Evolutionary conservation across 2,329 filamentous ascomycete species (phyloP).

Genomic region (Penicillium sp.): DNA sequence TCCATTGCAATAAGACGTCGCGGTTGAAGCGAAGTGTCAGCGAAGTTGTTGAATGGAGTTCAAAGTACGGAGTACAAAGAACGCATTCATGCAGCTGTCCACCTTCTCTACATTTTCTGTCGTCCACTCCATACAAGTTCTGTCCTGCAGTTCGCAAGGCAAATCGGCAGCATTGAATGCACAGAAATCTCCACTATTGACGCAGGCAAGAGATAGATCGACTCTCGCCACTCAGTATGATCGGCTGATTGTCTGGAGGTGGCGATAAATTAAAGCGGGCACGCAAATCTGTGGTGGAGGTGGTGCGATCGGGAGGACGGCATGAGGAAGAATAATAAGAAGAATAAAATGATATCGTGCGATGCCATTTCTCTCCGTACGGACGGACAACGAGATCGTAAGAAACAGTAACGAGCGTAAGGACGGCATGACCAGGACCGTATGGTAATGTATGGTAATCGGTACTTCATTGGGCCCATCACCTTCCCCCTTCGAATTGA

Average conservation of each 20-base stretch:
- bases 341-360: background rate
- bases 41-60: background rate
- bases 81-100: background rate
- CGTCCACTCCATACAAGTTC: background rate
- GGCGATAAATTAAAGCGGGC: slow-evolving; percentile 1
- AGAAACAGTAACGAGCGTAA: background rate
- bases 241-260: slow-evolving; percentile 2
- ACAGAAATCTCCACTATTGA: background rate
- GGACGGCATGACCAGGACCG: background rate
- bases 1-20: background rate
- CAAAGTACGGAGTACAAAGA: background rate
- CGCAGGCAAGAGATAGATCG: slow-evolving; percentile 7
- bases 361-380: background rate
- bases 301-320: slow-evolving; percentile 1
- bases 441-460: slow-evolving; percentile 3
- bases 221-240: slow-evolving; percentile 16
- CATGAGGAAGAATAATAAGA: background rate
- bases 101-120: background rate
- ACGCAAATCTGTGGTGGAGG: slow-evolving; percentile 8
- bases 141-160: background rate
- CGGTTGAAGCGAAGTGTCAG: background rate
- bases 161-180: background rate
- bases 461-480: background rate
- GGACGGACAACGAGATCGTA: background rate
- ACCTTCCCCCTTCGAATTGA: background rate